Evolutionary conservation across 225 moss, liverwort and hornwort genomes (phyloP).

Genomic region (Straminergon stramineum): DNA sequence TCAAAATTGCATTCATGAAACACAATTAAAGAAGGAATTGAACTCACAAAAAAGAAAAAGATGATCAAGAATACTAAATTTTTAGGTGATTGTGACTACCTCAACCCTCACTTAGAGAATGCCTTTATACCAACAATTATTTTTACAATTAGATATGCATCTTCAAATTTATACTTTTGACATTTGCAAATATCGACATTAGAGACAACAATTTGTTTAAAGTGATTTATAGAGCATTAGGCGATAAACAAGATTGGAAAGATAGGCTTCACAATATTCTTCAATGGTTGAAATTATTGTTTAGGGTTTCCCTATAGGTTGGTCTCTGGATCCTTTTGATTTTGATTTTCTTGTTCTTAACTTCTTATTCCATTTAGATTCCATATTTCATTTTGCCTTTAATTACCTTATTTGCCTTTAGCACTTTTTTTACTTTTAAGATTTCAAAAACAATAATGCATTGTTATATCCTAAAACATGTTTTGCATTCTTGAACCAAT

Average conservation of each 20-base stretch:
- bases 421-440: background rate
- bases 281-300: background rate
- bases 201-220: background rate
- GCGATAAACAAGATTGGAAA: background rate
- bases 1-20: accelerated
- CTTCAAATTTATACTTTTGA: background rate
- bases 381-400: background rate
- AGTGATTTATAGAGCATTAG: background rate
- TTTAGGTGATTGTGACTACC: accelerated
- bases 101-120: too few relatives aligned
- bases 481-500: background rate
- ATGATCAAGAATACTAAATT: too few relatives aligned
- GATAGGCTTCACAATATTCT: background rate
- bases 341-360: background rate
- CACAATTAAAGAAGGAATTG: background rate
- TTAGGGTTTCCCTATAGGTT: accelerated
- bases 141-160: background rate
- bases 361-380: accelerated
- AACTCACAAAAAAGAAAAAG: background rate
- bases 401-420: background rate
- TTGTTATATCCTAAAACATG: background rate
- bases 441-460: background rate
- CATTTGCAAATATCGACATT: background rate
- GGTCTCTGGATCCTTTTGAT: accelerated
- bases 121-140: too few relatives aligned